These are phyloP conservation scores for Vitis rupestris DNA, from an alignment of 164 flowering plant genomes.

Conservation along the genomic window DNA sequence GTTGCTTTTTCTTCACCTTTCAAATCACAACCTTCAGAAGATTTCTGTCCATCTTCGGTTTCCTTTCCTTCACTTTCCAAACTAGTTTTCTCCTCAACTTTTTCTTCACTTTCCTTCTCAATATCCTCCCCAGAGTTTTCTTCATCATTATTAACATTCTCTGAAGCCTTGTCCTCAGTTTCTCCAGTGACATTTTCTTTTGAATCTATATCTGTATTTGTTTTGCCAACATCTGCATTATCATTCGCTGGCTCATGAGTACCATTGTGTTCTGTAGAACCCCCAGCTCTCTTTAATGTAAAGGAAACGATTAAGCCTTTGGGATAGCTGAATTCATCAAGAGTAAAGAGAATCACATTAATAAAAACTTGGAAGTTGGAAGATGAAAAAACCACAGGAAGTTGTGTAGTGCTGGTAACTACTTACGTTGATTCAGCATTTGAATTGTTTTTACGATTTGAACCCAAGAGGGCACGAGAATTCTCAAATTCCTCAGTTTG, in stretches of 20 bases:
- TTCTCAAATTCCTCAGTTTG: conserved; percentile 43
- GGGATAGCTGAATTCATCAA: conserved; percentile 64
- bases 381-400: background rate
- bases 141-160: conserved; percentile 23
- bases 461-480: conserved; percentile 21
- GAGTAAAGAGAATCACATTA: conserved; percentile 4
- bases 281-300: conserved; percentile 47
- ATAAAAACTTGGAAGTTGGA: background rate
- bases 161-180: conserved; percentile 25
- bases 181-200: conserved; percentile 22
- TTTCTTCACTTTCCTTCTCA: conserved; percentile 22
- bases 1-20: conserved; percentile 19
- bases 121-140: conserved; percentile 22
- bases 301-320: conserved; percentile 87
- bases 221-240: conserved; percentile 14
- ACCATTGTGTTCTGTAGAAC: conserved; percentile 32
- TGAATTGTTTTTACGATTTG: conserved; percentile 34
- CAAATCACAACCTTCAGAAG: conserved; percentile 12
- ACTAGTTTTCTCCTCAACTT: conserved; percentile 16
- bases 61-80: conserved; percentile 29
- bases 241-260: conserved; percentile 20
- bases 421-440: conserved; percentile 49
- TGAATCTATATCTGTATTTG: conserved; percentile 20
- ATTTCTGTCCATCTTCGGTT: conserved; percentile 25
- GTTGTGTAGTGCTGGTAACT: background rate